Base-by-base conservation (phyloP, 2,329 filamentous ascomycete species). In the Talaromyces sp. region DNA sequence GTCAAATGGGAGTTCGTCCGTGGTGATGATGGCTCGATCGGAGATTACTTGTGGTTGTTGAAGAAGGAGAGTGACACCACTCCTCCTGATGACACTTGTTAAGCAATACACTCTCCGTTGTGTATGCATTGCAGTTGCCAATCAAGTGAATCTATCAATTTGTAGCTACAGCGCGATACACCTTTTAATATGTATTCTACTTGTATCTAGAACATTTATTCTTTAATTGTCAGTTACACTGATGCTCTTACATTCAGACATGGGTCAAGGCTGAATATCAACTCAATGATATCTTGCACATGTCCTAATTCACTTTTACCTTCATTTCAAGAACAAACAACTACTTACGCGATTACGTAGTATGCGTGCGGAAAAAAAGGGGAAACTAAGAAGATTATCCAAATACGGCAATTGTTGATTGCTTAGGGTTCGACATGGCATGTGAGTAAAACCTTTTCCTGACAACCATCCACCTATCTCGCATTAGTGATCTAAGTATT, bases 1-100 rank as follows among this genome's bases (percentile, higher is more conserved):
- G 67, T 80, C 2, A 78, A 76, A n/a, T 84, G 79, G 78, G 72
- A 81, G 62, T 83, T 81, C 63, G 75, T 84, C 63, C 74, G 75
- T 8, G 82, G 82, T 33, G 76, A 75, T 60, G 75, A 65, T 56
- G 75, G 74, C 0, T 68, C 66, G 13, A 69, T 77, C 57, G 76
- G 78, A 5, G 81, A 82, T 68, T 70, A 73, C 24, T 66, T 82
- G 37, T 75, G 68, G 19, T 56, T 79, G 63, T 66, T 78, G 13
- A 79, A 78, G 69, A 57, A 62, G 24, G 60, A 62, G n/a, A 56
- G 48, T 22, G 58, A 60, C 6, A 41, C 41, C 7, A 60, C 50
- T 8, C 63, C 63, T 14, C 61, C 61, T 37, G 48, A 43, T 45
- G 58, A 65, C 14, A 65, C 63, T 31, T 65, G 63, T 31, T 19